Evolutionary conservation across 2,329 filamentous ascomycete genomes (phyloP).

Genomic region (Colletotrichum ledebouriae): DNA sequence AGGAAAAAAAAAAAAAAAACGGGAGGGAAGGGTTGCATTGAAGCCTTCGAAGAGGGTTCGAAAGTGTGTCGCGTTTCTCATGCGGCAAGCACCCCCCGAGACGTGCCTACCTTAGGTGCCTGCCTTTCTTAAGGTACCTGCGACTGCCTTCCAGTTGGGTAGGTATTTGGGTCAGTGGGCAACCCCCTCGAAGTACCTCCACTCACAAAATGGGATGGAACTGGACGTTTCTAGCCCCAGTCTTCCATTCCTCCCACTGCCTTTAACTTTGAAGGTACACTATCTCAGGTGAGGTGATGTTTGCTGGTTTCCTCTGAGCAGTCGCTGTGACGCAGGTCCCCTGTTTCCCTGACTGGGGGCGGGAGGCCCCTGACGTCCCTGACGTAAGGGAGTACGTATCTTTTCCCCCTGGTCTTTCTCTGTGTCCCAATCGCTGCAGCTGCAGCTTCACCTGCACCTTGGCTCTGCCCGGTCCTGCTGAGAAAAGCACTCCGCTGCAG

Average conservation of each 20-base stretch:
- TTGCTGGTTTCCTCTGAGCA: too few relatives aligned
- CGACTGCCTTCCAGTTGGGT: too few relatives aligned
- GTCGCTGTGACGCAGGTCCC: slow-evolving; percentile 40
- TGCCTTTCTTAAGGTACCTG: too few relatives aligned
- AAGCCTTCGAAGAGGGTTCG: slow-evolving; percentile 37
- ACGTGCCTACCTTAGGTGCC: not conserved
- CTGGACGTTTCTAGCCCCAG: slow-evolving; percentile 39
- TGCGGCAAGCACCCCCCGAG: slow-evolving; percentile 22
- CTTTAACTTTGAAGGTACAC: too few relatives aligned
- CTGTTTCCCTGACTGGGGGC: slow-evolving; percentile 35
- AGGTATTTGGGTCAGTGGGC: too few relatives aligned
- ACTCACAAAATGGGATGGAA: not conserved
- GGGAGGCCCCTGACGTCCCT: slow-evolving; percentile 8
- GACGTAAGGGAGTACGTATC: slow-evolving; percentile 32
- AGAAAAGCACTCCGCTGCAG: not conserved
- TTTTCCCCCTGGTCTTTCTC: not conserved
- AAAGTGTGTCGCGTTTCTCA: slow-evolving; percentile 42
- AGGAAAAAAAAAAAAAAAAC: slow-evolving; percentile 2
- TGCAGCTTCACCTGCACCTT: not conserved
- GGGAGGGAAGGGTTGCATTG: slow-evolving; percentile 34
- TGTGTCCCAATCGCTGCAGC: not conserved
- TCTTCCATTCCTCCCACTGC: not conserved
- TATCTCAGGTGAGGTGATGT: too few relatives aligned
- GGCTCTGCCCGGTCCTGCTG: not conserved
- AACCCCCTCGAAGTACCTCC: too few relatives aligned